Evolutionary conservation across 225 moss, liverwort and hornwort genomes (phyloP), one percentile per base, ranked within the genome.

Genomic region (Polytrichum commune): DNA sequence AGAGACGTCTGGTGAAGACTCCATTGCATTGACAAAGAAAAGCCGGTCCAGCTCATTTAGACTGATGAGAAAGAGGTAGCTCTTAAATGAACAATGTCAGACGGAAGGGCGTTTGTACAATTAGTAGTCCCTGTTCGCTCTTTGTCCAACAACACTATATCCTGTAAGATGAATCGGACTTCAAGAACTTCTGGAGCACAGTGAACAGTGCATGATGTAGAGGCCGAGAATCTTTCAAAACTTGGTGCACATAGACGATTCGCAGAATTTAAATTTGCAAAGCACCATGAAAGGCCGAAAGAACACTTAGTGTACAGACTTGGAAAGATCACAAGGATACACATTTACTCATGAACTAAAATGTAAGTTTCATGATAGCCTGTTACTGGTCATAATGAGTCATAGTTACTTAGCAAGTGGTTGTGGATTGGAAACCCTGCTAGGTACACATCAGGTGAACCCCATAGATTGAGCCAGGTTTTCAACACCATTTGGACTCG

Each of bases 11-110:
- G 68, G 72, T 28, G 83, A 69, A 27, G 69, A 78, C 27, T 66
- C 27, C 46, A 61, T 35, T 24, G 46, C 82, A n/a, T 72, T 69
- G 53, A 46, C 64, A n/a, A 72, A 69, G 72, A 83, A 79, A 73
- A 62, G 65, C 5, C 75, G 83, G 28, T 83, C 79, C 25, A 75
- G 62, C 68, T 79, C 83, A 55, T 83, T 83, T 72, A 71, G 75
- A 66, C 38, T 72, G 26, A 46, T 72, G 72, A 72, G 72, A 29
- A 72, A 57, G 58, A 58, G 58, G 58, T 58, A 58, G 58, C 20
- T 58, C 24, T 58, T 20, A 20, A 57, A 22, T 22, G 20, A 22
- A 20, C 7, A 58, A 58, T 20, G 24, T 58, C 58, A 58, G 22
- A 58, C 0, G 0, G 20, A 58, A 24, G 22, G 24, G 20, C 24